Evolutionary conservation across 1,284 basidiomycete species (phyloP).

Genomic region (Leccinum griseonigrum): DNA sequence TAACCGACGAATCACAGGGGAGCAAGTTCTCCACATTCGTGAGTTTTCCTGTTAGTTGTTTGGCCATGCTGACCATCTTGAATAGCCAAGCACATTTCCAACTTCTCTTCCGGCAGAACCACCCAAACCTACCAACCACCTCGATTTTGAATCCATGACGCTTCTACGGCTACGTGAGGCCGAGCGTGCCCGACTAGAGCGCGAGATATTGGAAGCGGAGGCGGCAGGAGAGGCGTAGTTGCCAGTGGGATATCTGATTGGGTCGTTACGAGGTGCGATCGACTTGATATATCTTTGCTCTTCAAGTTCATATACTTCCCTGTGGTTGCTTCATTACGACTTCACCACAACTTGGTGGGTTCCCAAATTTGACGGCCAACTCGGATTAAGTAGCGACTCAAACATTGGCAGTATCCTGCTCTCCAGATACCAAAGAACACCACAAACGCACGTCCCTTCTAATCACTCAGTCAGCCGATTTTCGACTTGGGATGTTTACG

Average conservation of each 20-base stretch:
- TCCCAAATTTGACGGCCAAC: neutral
- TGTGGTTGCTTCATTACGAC: neutral
- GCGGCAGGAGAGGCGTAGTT: constrained; percentile 31
- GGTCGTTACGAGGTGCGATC: constrained; percentile 13
- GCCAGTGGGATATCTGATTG: neutral
- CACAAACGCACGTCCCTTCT: neutral
- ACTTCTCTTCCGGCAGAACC: constrained; percentile 22
- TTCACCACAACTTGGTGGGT: neutral
- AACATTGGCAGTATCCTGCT: neutral
- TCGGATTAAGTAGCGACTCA: neutral
- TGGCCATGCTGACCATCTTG: constrained; percentile 5
- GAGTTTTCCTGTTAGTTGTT: constrained; percentile 4
- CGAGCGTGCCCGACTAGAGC: constrained; percentile 71
- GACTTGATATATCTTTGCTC: constrained; percentile 13
- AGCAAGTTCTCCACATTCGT: constrained; percentile 33
- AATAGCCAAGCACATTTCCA: constrained; percentile 25
- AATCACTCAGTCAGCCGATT: neutral
- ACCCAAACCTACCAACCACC: constrained; percentile 23
- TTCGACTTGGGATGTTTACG: neutral
- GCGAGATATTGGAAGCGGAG: constrained; percentile 72
- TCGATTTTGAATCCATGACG: constrained; percentile 79
- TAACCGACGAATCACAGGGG: constrained; percentile 4
- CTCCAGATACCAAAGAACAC: neutral
- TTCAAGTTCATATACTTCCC: neutral
- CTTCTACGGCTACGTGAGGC: constrained; percentile 80